These are phyloP conservation scores for Podospora pseudopauciseta DNA, from an alignment of 495 filamentous ascomycete genomes.

Conservation along the genomic window DNA sequence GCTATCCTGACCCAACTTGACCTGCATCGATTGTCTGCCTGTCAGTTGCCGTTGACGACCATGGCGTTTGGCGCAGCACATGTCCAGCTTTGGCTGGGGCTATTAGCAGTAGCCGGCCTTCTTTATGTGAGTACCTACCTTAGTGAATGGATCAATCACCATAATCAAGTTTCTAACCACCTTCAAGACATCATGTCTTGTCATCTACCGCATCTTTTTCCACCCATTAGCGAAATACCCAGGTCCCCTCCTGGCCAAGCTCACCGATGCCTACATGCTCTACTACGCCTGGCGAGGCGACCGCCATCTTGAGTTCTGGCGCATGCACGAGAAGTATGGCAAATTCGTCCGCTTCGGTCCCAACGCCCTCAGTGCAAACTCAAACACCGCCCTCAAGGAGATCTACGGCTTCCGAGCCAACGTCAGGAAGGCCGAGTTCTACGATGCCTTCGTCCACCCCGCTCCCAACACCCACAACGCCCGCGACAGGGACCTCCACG, in stretches of 20 bases:
- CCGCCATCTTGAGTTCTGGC: slow-evolving; percentile 56
- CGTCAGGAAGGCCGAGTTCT: slow-evolving; percentile 62
- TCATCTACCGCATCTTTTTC: slow-evolving; percentile 54
- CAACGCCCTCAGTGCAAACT: slow-evolving; percentile 58
- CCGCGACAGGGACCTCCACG: slow-evolving; percentile 57
- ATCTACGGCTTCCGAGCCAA: slow-evolving; percentile 62
- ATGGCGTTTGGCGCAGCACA: slow-evolving; percentile 29
- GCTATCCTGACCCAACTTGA: not conserved
- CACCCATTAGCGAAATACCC: slow-evolving; percentile 67
- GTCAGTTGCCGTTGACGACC: not conserved
- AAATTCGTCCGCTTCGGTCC: slow-evolving; percentile 58
- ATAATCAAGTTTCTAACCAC: not conserved
- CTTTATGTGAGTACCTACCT: slow-evolving; percentile 25
- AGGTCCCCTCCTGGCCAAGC: slow-evolving; percentile 56
- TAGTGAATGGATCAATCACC: too few relatives aligned
- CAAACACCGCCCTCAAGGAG: slow-evolving; percentile 51
- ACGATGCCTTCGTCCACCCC: slow-evolving; percentile 58
- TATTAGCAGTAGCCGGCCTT: slow-evolving; percentile 15
- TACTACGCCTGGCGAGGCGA: slow-evolving; percentile 59
- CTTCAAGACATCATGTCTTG: slow-evolving; percentile 29
- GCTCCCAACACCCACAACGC: slow-evolving; percentile 58
- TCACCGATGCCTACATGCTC: slow-evolving; percentile 53
- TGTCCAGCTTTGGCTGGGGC: slow-evolving; percentile 32
- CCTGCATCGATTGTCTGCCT: not conserved
- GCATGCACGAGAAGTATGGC: slow-evolving; percentile 57